Conservation (phyloP, 2,329 filamentous ascomycete species). For the Nemania bipapillata region DNA sequence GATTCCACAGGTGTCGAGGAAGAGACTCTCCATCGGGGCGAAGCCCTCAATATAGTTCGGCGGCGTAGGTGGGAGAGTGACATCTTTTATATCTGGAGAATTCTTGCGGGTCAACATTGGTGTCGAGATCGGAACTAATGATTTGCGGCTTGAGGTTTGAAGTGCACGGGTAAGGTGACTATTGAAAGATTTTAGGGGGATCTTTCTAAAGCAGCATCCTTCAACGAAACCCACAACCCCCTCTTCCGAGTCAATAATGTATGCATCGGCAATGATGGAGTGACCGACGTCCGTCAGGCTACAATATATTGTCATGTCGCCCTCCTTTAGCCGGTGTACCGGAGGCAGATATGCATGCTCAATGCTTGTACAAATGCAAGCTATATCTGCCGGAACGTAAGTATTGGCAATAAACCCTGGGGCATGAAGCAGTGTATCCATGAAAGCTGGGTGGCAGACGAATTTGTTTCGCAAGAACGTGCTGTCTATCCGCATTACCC, state of each 20-base stretch:
- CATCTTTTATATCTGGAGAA: neutral
- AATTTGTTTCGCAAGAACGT: conserved; percentile 33
- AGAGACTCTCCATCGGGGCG: conserved; percentile 32
- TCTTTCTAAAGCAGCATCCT: conserved; percentile 49
- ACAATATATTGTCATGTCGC: conserved; percentile 46
- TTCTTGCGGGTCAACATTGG: neutral
- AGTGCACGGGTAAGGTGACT: conserved; percentile 20
- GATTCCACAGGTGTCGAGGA: conserved; percentile 45
- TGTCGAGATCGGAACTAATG: neutral
- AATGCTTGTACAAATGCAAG: conserved; percentile 48
- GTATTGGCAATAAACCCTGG: conserved; percentile 51
- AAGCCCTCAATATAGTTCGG: neutral
- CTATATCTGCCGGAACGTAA: conserved; percentile 43
- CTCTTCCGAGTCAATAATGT: conserved; percentile 40
- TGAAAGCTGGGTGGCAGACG: conserved; percentile 45
- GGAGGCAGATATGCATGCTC: conserved; percentile 42
- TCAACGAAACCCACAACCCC: conserved; percentile 43
- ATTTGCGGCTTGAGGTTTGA: neutral
- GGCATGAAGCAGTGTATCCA: conserved; percentile 50
- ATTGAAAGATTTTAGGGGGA: conserved; percentile 52
- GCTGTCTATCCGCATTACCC: conserved; percentile 24
- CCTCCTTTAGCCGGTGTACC: conserved; percentile 28
- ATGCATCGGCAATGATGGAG: conserved; percentile 46
- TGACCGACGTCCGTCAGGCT: conserved; percentile 45
- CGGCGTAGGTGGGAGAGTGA: neutral